These are phyloP conservation scores for Camptophora hylomeconis DNA, from an alignment of 2,329 filamentous ascomycete species.

Conservation along the genomic window DNA sequence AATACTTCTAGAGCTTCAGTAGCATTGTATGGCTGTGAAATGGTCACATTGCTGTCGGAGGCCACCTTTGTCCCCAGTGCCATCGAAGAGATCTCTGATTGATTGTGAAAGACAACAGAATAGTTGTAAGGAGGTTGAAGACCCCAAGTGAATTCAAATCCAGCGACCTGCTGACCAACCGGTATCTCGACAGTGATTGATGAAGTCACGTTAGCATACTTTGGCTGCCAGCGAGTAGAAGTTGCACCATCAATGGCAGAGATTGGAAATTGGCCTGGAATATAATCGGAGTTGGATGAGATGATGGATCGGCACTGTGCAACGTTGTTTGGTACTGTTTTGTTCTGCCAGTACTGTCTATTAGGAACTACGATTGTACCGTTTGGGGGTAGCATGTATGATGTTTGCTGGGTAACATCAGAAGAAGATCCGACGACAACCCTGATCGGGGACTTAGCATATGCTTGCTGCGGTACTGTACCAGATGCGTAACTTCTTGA, in stretches of 20 bases:
- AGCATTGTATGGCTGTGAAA: slow-evolving; percentile 27
- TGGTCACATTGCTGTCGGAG: slow-evolving; percentile 20
- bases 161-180: slow-evolving; percentile 21
- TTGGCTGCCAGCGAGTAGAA: slow-evolving; percentile 55
- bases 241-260: slow-evolving; percentile 53
- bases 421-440: slow-evolving; percentile 39
- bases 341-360: slow-evolving; percentile 40
- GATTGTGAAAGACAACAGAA: slow-evolving; percentile 42
- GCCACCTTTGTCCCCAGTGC: slow-evolving; percentile 14
- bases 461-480: slow-evolving; percentile 41
- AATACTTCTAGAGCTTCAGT: slow-evolving; percentile 23
- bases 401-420: slow-evolving; percentile 26
- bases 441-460: slow-evolving; percentile 41
- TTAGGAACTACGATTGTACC: slow-evolving; percentile 44
- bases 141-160: slow-evolving; percentile 49
- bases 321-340: slow-evolving; percentile 47
- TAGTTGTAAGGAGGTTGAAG: slow-evolving; percentile 41
- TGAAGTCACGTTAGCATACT: slow-evolving; percentile 34
- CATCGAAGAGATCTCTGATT: slow-evolving; percentile 14
- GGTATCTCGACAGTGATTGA: slow-evolving; percentile 45
- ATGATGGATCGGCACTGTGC: slow-evolving; percentile 48
- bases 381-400: slow-evolving; percentile 35
- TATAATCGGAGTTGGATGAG: slow-evolving; percentile 32
- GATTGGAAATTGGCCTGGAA: slow-evolving; percentile 57
- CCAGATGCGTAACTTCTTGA: slow-evolving; percentile 27